Conservation (phyloP, 2,329 filamentous ascomycete genomes). For the Fusarium sp. region DNA sequence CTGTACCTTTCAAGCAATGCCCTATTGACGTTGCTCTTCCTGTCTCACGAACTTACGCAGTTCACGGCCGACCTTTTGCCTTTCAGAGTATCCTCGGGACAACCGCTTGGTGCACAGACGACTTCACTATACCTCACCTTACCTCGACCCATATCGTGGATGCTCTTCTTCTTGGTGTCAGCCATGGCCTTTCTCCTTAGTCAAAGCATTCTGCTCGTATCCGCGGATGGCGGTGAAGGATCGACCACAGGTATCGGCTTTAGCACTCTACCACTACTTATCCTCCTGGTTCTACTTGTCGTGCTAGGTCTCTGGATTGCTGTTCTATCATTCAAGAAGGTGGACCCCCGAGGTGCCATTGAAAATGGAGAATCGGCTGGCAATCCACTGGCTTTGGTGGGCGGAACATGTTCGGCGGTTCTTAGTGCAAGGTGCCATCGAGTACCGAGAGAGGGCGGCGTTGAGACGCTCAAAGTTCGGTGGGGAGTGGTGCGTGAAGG, state of each 20-base stretch:
- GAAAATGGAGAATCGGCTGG: slow-evolving; percentile 55
- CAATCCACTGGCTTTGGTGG: slow-evolving; percentile 63
- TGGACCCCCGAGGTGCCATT: slow-evolving; percentile 53
- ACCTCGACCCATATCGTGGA: slow-evolving; percentile 61
- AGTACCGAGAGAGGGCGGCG: slow-evolving; percentile 47
- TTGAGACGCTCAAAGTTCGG: slow-evolving; percentile 56
- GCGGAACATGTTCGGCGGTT: slow-evolving; percentile 66
- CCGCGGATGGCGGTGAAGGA: slow-evolving; percentile 48
- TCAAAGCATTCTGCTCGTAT: slow-evolving; percentile 58
- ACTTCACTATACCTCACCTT: slow-evolving; percentile 65
- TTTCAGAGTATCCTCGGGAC: slow-evolving; percentile 62
- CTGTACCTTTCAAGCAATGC: slow-evolving; percentile 64
- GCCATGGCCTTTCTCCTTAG: slow-evolving; percentile 62
- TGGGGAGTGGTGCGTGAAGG: slow-evolving; percentile 63
- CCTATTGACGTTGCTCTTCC: slow-evolving; percentile 62
- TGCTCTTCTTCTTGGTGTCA: slow-evolving; percentile 59
- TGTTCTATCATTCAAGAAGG: slow-evolving; percentile 57
- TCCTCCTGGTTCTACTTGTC: slow-evolving; percentile 58
- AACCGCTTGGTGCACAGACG: slow-evolving; percentile 60
- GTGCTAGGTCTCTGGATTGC: slow-evolving; percentile 53
- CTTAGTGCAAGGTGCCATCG: slow-evolving; percentile 64
- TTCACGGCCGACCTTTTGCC: slow-evolving; percentile 53
- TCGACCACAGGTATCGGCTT: slow-evolving; percentile 55
- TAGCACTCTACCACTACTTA: slow-evolving; percentile 59
- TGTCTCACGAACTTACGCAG: slow-evolving; percentile 64